These are phyloP conservation scores for Talaromyces ruber DNA, from an alignment of 495 filamentous ascomycete genomes.

Conservation along the genomic window DNA sequence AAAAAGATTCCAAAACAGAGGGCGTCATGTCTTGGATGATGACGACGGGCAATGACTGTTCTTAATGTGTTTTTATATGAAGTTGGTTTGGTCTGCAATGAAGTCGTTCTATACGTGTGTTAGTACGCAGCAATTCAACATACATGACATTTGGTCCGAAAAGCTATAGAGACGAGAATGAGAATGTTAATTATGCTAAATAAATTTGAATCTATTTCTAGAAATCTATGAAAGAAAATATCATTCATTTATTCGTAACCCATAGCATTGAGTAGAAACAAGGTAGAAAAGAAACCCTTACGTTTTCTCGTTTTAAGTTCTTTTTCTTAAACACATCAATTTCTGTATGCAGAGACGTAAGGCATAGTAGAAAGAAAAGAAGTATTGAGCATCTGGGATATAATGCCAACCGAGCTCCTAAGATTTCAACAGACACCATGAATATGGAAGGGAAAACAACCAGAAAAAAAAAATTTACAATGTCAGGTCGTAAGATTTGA, in stretches of 20 bases:
- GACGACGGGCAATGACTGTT: not conserved
- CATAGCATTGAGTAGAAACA: conserved; percentile 2
- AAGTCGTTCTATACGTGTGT: not conserved
- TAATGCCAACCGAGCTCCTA: conserved; percentile 2
- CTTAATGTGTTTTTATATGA: not conserved
- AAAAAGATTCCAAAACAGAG: not conserved
- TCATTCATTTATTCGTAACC: conserved; percentile 5
- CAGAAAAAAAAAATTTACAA: not conserved
- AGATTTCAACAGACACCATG: conserved; percentile 21
- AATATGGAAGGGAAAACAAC: not conserved
- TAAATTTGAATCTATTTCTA: not conserved
- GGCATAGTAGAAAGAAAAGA: conserved; percentile 5
- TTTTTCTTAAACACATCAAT: not conserved
- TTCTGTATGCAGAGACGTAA: not conserved
- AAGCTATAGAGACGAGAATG: not conserved
- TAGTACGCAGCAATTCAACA: not conserved
- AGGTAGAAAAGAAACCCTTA: not conserved
- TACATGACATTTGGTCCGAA: not conserved
- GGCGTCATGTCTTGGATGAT: not conserved
- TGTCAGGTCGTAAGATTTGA: not conserved
- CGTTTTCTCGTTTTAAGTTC: not conserved
- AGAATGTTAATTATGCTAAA: not conserved
- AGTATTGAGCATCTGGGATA: not conserved
- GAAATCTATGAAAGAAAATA: not conserved
- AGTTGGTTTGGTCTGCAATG: not conserved